Evolutionary conservation across 176 grass and related monocot genomes (phyloP).

Genomic region (Neostapfia colusana): DNA sequence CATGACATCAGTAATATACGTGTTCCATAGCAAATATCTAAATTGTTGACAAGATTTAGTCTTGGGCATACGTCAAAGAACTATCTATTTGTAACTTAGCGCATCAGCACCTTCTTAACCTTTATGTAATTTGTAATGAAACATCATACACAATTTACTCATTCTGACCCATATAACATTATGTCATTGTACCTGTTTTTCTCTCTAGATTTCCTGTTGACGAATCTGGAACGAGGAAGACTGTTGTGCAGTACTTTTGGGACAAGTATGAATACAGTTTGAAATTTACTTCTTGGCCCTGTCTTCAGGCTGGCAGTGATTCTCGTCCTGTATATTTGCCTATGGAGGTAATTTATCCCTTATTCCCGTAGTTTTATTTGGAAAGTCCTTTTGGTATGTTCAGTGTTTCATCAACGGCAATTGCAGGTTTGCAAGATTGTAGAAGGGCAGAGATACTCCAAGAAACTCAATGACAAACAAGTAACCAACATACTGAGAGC

Average conservation of each 20-base stretch:
- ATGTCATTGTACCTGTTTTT: background rate
- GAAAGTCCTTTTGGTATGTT: background rate
- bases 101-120: background rate
- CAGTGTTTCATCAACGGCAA: slow-evolving; percentile 5
- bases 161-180: background rate
- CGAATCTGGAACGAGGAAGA: slow-evolving; percentile 40
- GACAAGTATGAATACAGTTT: slow-evolving; percentile 55
- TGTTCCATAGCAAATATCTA: background rate
- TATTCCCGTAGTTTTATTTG: background rate
- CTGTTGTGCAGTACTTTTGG: slow-evolving; percentile 71
- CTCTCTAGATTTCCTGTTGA: slow-evolving; percentile 67
- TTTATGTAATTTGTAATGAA: background rate
- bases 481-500: slow-evolving; percentile 67
- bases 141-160: background rate
- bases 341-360: slow-evolving; percentile 58
- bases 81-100: background rate
- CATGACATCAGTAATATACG: background rate
- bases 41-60: background rate
- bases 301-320: slow-evolving; percentile 77
- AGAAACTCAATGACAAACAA: slow-evolving; percentile 78
- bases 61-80: background rate
- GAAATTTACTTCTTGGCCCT: slow-evolving; percentile 52
- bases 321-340: slow-evolving; percentile 64
- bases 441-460: slow-evolving; percentile 74
- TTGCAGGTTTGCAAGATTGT: slow-evolving; percentile 73